Percentiles rank a stretch among this genome's conserved stretches.
These are phyloP conservation scores for Psidium friedrichsthalianum DNA, from an alignment of 345 rosid species.

Conservation along the genomic window DNA sequence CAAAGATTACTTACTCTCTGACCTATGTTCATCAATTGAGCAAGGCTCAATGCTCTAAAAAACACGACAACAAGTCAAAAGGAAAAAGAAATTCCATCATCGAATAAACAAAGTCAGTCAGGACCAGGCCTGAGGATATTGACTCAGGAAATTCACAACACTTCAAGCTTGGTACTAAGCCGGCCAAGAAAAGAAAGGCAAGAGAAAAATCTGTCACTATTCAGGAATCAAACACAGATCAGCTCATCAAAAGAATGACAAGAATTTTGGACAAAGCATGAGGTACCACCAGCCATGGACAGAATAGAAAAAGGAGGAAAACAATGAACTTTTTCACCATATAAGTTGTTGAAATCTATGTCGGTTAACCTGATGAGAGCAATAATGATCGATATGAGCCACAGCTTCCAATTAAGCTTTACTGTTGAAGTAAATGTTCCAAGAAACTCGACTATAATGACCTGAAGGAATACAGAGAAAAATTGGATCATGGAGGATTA, in stretches of 20 bases:
- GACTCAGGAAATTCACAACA: not conserved
- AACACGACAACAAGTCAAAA: not conserved
- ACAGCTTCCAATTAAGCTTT: slow-evolving; percentile 36
- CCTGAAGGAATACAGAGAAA: slow-evolving; percentile 20
- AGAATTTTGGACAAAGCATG: not conserved
- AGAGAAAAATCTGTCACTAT: not conserved
- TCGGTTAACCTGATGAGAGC: slow-evolving; percentile 61
- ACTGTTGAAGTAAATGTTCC: slow-evolving; percentile 31
- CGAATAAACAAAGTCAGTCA: not conserved
- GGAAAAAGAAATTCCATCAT: not conserved
- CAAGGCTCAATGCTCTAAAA: not conserved
- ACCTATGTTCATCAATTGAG: not conserved
- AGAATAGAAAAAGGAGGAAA: not conserved
- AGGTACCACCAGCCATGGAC: not conserved
- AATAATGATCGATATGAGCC: slow-evolving; percentile 60
- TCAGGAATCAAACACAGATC: not conserved
- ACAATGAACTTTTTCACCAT: not conserved
- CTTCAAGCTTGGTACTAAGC: not conserved
- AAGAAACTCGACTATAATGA: slow-evolving; percentile 49
- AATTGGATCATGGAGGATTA: not conserved
- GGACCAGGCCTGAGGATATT: not conserved
- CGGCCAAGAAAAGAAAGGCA: not conserved
- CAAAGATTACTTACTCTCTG: not conserved
- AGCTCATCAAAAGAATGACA: not conserved
- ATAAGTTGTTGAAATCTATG: not conserved